phyloP scores from a whole-genome alignment of 352 stramenopile genomes.

The Globisporangium parvum region DNA sequence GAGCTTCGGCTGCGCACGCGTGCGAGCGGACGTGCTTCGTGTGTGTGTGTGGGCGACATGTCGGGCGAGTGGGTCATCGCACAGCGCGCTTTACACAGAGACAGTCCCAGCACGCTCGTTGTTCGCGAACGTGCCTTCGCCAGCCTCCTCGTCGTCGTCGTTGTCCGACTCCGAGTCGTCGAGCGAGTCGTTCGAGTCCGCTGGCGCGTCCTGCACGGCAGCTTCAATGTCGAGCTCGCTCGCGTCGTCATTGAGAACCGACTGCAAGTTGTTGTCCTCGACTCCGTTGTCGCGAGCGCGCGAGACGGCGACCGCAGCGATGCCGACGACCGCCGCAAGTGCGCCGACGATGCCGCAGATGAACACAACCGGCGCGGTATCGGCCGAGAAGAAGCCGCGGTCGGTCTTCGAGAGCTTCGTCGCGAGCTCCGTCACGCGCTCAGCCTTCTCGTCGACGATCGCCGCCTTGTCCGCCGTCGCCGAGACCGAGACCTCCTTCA shows the following conservation, averaged over 20 bases:
- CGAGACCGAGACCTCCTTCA: slow-evolving; percentile 3
- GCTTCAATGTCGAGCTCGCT: slow-evolving; percentile 57
- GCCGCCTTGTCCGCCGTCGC: not conserved
- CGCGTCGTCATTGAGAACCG: slow-evolving; percentile 30
- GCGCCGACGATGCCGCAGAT: slow-evolving; percentile 62
- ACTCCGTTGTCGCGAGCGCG: slow-evolving; percentile 21
- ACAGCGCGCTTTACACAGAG: slow-evolving; percentile 12
- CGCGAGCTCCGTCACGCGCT: slow-evolving; percentile 43
- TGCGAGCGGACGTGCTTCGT: too few species aligned
- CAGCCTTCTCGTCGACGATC: slow-evolving; percentile 11
- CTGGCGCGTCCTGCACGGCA: slow-evolving; percentile 24
- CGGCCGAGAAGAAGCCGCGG: slow-evolving; percentile 28
- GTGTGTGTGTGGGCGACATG: too few species aligned
- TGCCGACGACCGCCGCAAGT: slow-evolving; percentile 57
- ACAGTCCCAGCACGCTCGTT: slow-evolving; percentile 20
- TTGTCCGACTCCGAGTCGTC: slow-evolving; percentile 50
- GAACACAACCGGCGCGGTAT: slow-evolving; percentile 43
- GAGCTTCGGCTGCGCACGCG: too few species aligned
- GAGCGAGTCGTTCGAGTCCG: slow-evolving; percentile 34
- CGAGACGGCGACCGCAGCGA: slow-evolving; percentile 45
- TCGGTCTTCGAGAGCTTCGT: slow-evolving; percentile 46
- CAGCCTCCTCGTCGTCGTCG: slow-evolving; percentile 30
- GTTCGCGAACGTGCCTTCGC: slow-evolving; percentile 60
- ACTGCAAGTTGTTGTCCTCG: slow-evolving; percentile 22
- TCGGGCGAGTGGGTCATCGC: not conserved